Base-by-base conservation (phyloP, 495 filamentous ascomycete species). In the Elasticomyces elasticus region DNA sequence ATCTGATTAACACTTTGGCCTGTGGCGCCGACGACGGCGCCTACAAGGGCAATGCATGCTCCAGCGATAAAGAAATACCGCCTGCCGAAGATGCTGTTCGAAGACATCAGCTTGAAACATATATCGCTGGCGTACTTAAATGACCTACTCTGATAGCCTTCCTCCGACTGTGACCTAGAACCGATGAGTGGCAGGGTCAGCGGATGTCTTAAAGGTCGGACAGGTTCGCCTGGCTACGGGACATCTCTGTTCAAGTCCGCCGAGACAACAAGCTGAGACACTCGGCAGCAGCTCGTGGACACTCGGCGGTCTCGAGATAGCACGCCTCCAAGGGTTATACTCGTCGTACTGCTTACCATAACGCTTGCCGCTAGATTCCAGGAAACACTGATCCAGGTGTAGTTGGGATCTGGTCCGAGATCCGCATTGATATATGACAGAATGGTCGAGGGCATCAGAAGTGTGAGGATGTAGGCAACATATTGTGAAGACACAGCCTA, bases 341-440 rank as follows among this genome's bases (percentile, higher is more conserved):
- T n/a, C n/a, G n/a, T n/a, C n/a, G n/a, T n/a, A n/a, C n/a, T n/a
- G n/a, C n/a, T n/a, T 10, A 62, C 44, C 20, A 56, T 42, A n/a
- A 64, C 56, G 26, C 55, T 49, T 5, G 60, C 51, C 13, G 50
- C 51, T 15, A 60, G 33, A 12, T 53, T 62, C 22, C 61, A 65
- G 0, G 54, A 51, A 17, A 62, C 42, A 1, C 56, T 52, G 12
- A 63, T 54, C 60, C 63, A 65, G 13, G 55, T 55, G 33, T 56
- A 54, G 28, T 54, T 60, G 20, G 58, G 47, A 24, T 51, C 52
- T 13, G 61, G 52, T 5, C 56, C 56, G 7, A 65, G 50, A n/a
- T 62, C 52, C 20, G 61, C 60, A 35, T 56, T 54, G 42, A 65
- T 65, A 19, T 58, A 31, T 1, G 61, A 52, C 13, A 65, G 47